phyloP scores from a whole-genome alignment of 2,329 filamentous ascomycete genomes.

The Xylariales sp. region DNA sequence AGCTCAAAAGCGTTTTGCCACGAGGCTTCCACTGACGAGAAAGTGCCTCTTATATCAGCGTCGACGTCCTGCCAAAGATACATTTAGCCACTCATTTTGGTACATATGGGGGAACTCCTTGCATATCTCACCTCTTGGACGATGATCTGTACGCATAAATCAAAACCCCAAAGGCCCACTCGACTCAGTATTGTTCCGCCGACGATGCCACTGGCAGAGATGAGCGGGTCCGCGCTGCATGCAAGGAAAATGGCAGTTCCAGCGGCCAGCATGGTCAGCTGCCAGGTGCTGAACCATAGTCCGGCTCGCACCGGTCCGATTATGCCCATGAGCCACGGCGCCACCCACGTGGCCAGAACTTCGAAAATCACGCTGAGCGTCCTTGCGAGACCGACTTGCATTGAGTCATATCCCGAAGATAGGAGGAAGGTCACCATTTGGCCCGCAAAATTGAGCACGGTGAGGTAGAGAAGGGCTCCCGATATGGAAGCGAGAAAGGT shows the following conservation, averaged over 20 bases:
- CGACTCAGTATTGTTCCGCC: conserved; percentile 50
- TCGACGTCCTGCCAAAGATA: conserved; percentile 43
- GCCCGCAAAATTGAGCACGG: conserved; percentile 53
- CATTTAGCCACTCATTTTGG: background rate
- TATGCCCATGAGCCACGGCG: conserved; percentile 48
- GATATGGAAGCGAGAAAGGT: conserved; percentile 59
- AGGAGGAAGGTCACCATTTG: conserved; percentile 64
- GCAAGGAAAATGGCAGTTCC: conserved; percentile 39
- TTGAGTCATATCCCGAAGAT: conserved; percentile 44
- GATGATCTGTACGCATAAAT: conserved; percentile 55
- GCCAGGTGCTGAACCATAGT: conserved; percentile 66
- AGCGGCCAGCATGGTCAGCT: conserved; percentile 50
- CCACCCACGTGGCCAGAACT: conserved; percentile 56
- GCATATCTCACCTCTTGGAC: conserved; percentile 54
- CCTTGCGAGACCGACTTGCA: conserved; percentile 49
- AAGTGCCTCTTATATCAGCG: conserved; percentile 55
- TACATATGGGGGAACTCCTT: background rate
- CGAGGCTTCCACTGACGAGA: conserved; percentile 64
- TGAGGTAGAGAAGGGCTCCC: conserved; percentile 57
- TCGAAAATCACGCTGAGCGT: conserved; percentile 51
- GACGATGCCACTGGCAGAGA: conserved; percentile 44
- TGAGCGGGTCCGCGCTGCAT: conserved; percentile 11
- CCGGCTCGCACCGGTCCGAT: conserved; percentile 61
- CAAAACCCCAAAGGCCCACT: conserved; percentile 58
- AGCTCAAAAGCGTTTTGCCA: conserved; percentile 70